Conservation (phyloP, 768 basidiomycete genomes). For the Sarcodon sp. region DNA sequence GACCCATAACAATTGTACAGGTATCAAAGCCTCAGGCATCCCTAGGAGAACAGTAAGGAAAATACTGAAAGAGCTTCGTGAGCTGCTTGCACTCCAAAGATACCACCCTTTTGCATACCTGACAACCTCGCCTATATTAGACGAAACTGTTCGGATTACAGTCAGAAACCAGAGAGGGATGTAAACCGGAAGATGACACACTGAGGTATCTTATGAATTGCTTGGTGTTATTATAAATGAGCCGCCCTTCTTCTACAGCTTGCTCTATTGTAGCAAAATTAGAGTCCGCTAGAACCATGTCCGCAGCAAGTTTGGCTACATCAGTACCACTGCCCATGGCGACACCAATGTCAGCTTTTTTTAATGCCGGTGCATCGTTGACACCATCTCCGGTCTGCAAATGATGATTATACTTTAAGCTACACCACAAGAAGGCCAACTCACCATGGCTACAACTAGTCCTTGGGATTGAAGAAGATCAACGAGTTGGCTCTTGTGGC, state of each 20-base stretch:
- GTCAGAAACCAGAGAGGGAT: slow-evolving; percentile 4
- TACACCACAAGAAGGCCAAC: slow-evolving; percentile 10
- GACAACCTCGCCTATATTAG: slow-evolving; percentile 96
- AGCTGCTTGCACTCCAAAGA: not conserved
- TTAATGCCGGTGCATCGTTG: slow-evolving; percentile 94
- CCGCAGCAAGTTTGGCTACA: slow-evolving; percentile 94
- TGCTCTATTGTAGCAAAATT: slow-evolving; percentile 96
- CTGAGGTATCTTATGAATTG: slow-evolving; percentile 99
- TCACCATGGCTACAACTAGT: slow-evolving; percentile 90
- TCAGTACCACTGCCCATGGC: slow-evolving; percentile 99
- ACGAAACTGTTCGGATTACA: slow-evolving; percentile 46
- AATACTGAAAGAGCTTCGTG: slow-evolving; percentile 36
- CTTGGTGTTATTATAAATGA: slow-evolving; percentile 99
- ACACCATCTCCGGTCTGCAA: slow-evolving; percentile 89
- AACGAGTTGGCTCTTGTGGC: slow-evolving; percentile 90
- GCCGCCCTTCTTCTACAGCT: slow-evolving; percentile 93
- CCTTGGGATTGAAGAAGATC: slow-evolving; percentile 87
- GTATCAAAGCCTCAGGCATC: slow-evolving; percentile 99
- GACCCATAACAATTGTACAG: slow-evolving; percentile 97
- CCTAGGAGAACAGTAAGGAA: slow-evolving; percentile 95
- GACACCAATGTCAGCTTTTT: slow-evolving; percentile 95
- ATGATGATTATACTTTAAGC: slow-evolving; percentile 4
- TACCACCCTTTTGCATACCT: slow-evolving; percentile 23
- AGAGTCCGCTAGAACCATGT: slow-evolving; percentile 95
- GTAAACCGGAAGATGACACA: slow-evolving; percentile 23